These are phyloP conservation scores for Neocucurbitaria cava DNA, from an alignment of 2,329 filamentous ascomycete species.

Conservation along the genomic window DNA sequence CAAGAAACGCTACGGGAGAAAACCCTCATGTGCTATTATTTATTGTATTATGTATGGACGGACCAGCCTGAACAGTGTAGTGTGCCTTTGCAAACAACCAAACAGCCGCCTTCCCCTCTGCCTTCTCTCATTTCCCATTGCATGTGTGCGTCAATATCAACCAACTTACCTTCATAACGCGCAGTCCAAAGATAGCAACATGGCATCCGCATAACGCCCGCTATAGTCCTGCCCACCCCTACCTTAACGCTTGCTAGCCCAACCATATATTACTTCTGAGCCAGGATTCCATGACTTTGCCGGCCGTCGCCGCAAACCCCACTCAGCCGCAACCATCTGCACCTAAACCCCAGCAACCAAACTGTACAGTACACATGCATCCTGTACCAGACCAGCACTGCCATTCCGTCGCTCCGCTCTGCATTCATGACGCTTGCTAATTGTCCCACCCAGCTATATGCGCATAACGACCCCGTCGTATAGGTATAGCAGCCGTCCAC, in stretches of 20 bases:
- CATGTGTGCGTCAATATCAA: conserved; percentile 1
- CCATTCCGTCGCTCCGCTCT: conserved; percentile 8
- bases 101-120: not conserved
- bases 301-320: not conserved
- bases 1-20: not conserved
- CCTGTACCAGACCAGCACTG: conserved; percentile 1
- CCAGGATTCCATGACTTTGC: not conserved
- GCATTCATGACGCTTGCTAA: conserved; percentile 5
- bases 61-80: not conserved
- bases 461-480: conserved; percentile 34
- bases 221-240: conserved; percentile 1
- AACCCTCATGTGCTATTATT: not conserved
- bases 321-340: conserved; percentile 5
- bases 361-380: not conserved
- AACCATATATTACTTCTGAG: conserved; percentile 27
- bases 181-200: conserved; percentile 8
- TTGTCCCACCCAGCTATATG: conserved; percentile 12
- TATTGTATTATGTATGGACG: conserved; percentile 6
- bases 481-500: conserved; percentile 45
- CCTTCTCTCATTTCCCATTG: not conserved
- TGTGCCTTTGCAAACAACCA: not conserved
- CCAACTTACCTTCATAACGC: conserved; percentile 1
- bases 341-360: not conserved
- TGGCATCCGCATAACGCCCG: not conserved
- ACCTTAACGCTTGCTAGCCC: conserved; percentile 14